phyloP scores from a whole-genome alignment of 1,284 basidiomycete genomes.

The Cutaneotrichosporon cyanovorans region DNA sequence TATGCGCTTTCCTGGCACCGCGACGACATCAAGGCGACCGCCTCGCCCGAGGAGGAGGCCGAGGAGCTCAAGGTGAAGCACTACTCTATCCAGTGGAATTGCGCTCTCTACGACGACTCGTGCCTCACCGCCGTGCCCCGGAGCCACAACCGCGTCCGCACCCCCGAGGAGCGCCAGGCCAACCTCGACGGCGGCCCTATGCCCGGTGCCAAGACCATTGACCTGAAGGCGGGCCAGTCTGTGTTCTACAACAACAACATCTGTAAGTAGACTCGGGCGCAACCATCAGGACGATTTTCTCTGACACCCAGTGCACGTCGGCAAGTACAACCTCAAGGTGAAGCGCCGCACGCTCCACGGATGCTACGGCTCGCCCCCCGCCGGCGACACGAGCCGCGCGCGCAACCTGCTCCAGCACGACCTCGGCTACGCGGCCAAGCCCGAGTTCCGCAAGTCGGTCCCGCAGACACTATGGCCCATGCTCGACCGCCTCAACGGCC shows the following conservation, averaged over 20 bases:
- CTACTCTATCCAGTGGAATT: conserved; percentile 74
- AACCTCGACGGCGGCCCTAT: conserved; percentile 57
- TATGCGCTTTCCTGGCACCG: conserved; percentile 78
- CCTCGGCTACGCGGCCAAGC: conserved; percentile 50
- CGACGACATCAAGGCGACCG: conserved; percentile 63
- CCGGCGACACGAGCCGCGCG: conserved; percentile 59
- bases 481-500: conserved; percentile 55
- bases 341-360: conserved; percentile 67
- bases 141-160: conserved; percentile 58
- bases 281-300: background rate
- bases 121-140: conserved; percentile 69
- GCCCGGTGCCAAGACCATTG: conserved; percentile 59
- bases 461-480: conserved; percentile 52
- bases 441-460: conserved; percentile 52
- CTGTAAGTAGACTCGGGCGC: conserved; percentile 49
- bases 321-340: conserved; percentile 51
- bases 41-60: conserved; percentile 58
- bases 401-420: conserved; percentile 75
- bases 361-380: conserved; percentile 56
- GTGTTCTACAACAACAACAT: conserved; percentile 79
- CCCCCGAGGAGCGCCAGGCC: conserved; percentile 55
- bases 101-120: conserved; percentile 65
- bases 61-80: conserved; percentile 57
- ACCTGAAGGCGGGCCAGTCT: conserved; percentile 61
- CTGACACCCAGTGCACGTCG: conserved; percentile 18